phyloP scores from a whole-genome alignment of 164 flowering plant genomes.

The Tetrastigma voinierianum region DNA sequence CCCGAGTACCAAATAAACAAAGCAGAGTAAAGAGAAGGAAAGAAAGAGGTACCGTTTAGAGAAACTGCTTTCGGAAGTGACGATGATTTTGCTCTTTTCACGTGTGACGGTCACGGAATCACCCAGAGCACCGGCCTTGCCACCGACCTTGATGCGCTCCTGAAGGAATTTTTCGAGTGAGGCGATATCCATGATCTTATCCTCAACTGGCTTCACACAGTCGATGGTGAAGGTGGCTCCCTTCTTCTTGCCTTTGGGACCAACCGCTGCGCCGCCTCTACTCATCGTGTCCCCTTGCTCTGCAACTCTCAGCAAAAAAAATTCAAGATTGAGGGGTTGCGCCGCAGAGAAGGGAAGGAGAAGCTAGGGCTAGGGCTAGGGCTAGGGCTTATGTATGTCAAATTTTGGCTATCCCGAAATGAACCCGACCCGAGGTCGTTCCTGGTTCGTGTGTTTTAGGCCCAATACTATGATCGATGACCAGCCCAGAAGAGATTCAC shows the following conservation, averaged over 20 bases:
- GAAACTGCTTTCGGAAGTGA: conserved; percentile 24
- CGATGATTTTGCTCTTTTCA: conserved; percentile 29
- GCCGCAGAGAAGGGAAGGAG: no score
- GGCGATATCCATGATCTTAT: conserved; percentile 9
- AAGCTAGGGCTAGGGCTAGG: no score
- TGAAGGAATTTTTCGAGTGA: conserved; percentile 27
- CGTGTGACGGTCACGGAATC: conserved; percentile 23
- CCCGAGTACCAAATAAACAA: neutral
- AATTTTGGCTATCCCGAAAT: no score
- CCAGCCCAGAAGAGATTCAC: no score
- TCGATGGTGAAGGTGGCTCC: conserved; percentile 24
- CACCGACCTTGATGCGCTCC: conserved; percentile 35
- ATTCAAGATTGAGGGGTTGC: no score
- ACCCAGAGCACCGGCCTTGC: conserved; percentile 31
- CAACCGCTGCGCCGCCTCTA: conserved; percentile 11
- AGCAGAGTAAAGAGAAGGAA: neutral
- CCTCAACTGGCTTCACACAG: conserved; percentile 34
- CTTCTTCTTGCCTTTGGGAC: conserved; percentile 29
- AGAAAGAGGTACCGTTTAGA: conserved; percentile 23
- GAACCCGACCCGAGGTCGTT: no score
- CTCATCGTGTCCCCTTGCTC: conserved; percentile 13
- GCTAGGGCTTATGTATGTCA: no score
- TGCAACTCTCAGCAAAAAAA: neutral
- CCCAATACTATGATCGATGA: no score
- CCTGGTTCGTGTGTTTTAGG: no score